Evolutionary conservation across 306 rosid genomes (phyloP), one percentile per base, ranked within the genome.

Genomic region (Lathyrus tuberosus): DNA sequence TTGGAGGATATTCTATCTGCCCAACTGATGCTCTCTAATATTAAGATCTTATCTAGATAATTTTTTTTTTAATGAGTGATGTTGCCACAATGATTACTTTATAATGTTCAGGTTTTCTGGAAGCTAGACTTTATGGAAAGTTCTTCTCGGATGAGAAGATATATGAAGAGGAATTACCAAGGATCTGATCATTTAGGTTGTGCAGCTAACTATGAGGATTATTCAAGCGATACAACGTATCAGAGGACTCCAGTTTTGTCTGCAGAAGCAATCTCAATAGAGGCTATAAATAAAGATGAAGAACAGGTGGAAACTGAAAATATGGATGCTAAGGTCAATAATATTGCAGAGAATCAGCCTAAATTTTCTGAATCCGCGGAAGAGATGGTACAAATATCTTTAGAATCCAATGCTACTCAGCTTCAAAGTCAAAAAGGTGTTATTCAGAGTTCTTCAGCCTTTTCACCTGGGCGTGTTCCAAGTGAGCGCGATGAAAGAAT

Each of bases 51-150:
- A 69, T 22, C 4, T 26, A 46, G 37, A 60, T 33, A 33, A 5
- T 2, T 24, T 2, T 2, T 24, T 2, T 9, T 16, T 37, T 30
- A 31, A 33, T 26, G 78, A 44, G 15, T 60, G 18, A 51, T 31
- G 28, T 70, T 35, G 40, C 42, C 33, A 18, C 69, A 51, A 62
- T 74, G 37, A 62, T 67, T 49, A 65, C 38, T 67, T 76, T 69
- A 28, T 31, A 59, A n/a, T 66, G 51, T 63, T 43, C 80, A 94
- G 99, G 89, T 89, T 59, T 91, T 94, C 49, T 94, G 99, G 99
- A 94, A 91, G 86, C 95, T 94, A 48, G 99, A 91, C 74, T 84
- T 87, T 40, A 87, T 87, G 96, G 99, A 94, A 86, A 94, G 85
- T 84, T 89, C 96, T 75, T 86, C 91, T 6, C 80, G 99, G 74